Evolutionary conservation across 768 basidiomycete genomes (phyloP), one percentile per base, ranked within the genome.

Genomic region (Mrakia frigida): DNA sequence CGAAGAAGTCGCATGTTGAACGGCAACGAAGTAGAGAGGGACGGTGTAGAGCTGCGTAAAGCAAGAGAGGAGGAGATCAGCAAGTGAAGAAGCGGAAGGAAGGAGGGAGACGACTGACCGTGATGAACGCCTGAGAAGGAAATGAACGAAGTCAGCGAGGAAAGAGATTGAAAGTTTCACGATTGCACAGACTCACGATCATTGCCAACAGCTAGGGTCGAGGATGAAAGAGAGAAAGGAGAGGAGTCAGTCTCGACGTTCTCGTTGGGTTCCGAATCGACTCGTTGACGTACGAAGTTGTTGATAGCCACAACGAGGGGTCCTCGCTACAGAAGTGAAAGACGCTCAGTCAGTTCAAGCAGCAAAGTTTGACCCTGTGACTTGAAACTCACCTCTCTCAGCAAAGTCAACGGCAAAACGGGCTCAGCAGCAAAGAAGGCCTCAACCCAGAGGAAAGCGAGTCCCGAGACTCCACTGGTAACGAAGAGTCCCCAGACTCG

Each of bases 401-500:
- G 14, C 63, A 65, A 31, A 1, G 13, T 6, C 5, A 65, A 16
- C 7, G 63, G 63, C 1, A 65, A 14, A 6, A 65, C 63, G 1
- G 63, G 63, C 37, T 65, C 63, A 33, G 33, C 37, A 3, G 63
- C 63, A 16, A 33, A 7, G 18, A 6, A 65, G 0, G 13, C 33
- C 35, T 65, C 63, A 7, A 65, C 63, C 13, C 33, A 35, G 7
- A 65, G 33, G 37, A 65, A 65, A 13, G 37, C 63, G 18, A 13
- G 33, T 21, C 63, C 63, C 7, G 63, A 65, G n/a, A 65, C 13
- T 16, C 6, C 67, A 35, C 68, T 68, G 0, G 53, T 81, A 73
- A 85, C 76, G 65, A 97, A 84, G 60, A 94, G 86, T n/a, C 88
- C 89, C 80, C 81, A 83, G 72, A 98, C 88, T 39, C 88, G 81